Evolutionary conservation across 2,329 filamentous ascomycete genomes (phyloP), one percentile per base, ranked within the genome.

Genomic region (Penicillium sp.): DNA sequence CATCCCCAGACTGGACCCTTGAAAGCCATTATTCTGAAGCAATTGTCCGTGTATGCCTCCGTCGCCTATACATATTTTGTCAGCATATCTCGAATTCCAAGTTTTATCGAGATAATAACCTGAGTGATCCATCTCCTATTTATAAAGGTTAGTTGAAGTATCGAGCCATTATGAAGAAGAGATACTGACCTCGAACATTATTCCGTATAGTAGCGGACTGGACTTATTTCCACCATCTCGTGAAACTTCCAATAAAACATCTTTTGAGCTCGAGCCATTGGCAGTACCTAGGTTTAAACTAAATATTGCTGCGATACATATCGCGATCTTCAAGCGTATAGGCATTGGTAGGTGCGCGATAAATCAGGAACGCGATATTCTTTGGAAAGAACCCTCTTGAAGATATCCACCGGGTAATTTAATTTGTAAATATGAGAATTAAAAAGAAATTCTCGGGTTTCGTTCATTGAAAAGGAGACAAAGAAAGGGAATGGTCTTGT

Each of bases 41-140:
- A 72, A 36, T 43, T 72, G 67, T 9, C 68, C 67, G 46, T 72
- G 68, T 6, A 72, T 66, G 14, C 70, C 70, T 7, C 70, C 69
- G 39, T 72, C 69, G 3, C 70, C 70, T 68, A 39, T 5, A 8
- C 1, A 18, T n/a, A n/a, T n/a, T 23, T 23, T 21, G 36, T 39
- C 11, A 39, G 16, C 16, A 39, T 14, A 16, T 16, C 33, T 7
- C 5, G 13, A 36, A 36, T 36, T 18, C 33, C n/a, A 16, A 18
- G 33, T 8, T 7, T 18, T 14, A 28, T 7, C 5, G 31, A 33
- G n/a, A 16, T 18, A 1, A 28, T 29, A 62, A 68, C 67, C 67
- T 36, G 70, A 72, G 40, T 67, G 67, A 37, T 73, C 67, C 65
- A 71, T 71, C 61, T 73, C 70, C 70, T 73, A 24, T 31, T 11